Evolutionary conservation across 106 monocot species (phyloP), one percentile per base, ranked within the genome.

Genomic region (Acanthochlamys bracteata): DNA sequence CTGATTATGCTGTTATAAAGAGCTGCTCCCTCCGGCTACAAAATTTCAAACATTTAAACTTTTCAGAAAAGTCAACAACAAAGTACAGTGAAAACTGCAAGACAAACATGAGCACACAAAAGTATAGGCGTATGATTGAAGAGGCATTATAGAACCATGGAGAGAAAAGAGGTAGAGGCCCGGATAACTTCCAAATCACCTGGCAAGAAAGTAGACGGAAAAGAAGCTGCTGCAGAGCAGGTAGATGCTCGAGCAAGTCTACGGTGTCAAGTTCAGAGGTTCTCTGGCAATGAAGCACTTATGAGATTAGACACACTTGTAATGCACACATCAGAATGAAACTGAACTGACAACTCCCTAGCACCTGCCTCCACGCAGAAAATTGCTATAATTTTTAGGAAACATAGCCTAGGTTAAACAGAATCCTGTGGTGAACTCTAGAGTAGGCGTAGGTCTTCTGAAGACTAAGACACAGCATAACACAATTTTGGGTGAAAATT

Each of bases 21-120:
- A 65, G 86, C 75, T 71, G 80, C 73, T 51, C 83, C 86, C 51
- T 86, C 71, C 65, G 90, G 90, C 90, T 90, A 74, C 42, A 72
- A 65, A 82, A 64, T 20, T 49, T 16, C 11, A 61, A 17, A 7
- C 33, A 39, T 61, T 0, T 7, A 8, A 61, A 33, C 6, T 33
- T 61, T 33, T 61, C 27, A 33, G 10, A 61, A 61, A 61, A 19
- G 27, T 33, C 14, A 40, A 11, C 39, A 6, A 20, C 22, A 55
- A 10, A 22, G 10, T 21, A 3, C 55, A 10, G 1, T 0, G 21
- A 15, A 43, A 59, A 53, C 3, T 46, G 4, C 9, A 24, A 12
- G 13, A 55, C 3, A n/a, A 4, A 20, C 17, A 65, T 0, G 12
- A 33, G 39, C 25, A 41, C 25, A 41, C 46, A 49, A 49, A 49